These are phyloP conservation scores for Syzygium jambos DNA, from an alignment of 345 rosid species.

Conservation along the genomic window DNA sequence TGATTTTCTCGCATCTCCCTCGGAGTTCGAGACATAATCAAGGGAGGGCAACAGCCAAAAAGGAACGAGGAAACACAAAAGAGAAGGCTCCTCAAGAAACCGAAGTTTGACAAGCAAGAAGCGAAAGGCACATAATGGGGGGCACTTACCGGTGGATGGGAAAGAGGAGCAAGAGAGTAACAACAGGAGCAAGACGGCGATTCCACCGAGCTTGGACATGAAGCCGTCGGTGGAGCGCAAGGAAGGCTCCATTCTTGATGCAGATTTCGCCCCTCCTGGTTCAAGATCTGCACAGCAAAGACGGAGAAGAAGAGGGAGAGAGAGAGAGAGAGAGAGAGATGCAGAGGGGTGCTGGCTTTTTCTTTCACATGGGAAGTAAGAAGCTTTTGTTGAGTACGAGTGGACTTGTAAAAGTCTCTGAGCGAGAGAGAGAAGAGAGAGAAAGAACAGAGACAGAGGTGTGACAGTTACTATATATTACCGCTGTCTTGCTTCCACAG, in stretches of 20 bases:
- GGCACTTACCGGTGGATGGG: conserved; percentile 52
- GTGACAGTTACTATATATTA: neutral
- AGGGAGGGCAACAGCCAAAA: neutral
- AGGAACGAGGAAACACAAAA: neutral
- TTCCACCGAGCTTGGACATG: conserved; percentile 29
- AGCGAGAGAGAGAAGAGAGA: neutral
- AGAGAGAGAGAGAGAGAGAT: neutral
- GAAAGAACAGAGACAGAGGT: neutral
- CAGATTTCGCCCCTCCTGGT: neutral
- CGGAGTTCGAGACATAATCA: neutral
- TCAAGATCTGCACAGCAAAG: conserved; percentile 29
- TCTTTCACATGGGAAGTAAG: conserved; percentile 10
- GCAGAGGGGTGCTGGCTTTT: neutral
- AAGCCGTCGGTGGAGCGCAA: conserved; percentile 1
- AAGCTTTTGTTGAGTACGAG: neutral
- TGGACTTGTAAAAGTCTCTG: neutral
- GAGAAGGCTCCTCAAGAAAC: neutral
- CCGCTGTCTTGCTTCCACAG: neutral
- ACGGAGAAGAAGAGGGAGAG: neutral
- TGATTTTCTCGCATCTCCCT: neutral
- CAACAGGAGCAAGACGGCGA: conserved; percentile 23
- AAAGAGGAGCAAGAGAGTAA: conserved; percentile 51
- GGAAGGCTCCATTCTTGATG: conserved; percentile 40
- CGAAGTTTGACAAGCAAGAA: neutral
- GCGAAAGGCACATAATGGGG: neutral